Evolutionary conservation across 441 rosid species (phyloP), one percentile per base, ranked within the genome.

Genomic region (Raphanus hybrid): DNA sequence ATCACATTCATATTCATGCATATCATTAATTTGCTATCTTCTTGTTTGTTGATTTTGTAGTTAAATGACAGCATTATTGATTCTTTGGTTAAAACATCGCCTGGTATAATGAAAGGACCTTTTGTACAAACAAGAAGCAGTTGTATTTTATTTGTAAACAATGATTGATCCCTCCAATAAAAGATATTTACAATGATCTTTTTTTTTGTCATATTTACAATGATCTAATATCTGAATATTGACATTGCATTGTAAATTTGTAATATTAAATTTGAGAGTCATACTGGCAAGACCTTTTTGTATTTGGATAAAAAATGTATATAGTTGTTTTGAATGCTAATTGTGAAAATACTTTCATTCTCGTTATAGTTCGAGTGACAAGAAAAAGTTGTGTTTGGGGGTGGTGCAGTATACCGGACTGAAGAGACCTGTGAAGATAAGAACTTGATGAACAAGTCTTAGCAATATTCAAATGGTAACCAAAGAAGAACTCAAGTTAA

Each of bases 121-220:
- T 76, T 76, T 75, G 66, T 76, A 77, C 75, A 64, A 57, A 27
- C 32, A 18, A 43, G 34, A 76, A 26, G 15, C 50, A 63, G 7
- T 50, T 7, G 45, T 52, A 70, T 71, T 55, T 70, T 64, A 39
- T 29, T 29, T 29, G 34, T 29, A 29, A 29, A 39, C 12, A 39
- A 70, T 15, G 79, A 52, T 50, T 69, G 20, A 69, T 50, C 50
- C 48, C 43, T 67, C 32, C 61, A 20, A 59, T 12, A 32, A 61
- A 32, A 18, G 18, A 1, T 2, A 3, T 23, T 18, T 37, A 6
- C 59, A 48, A 27, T 74, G 34, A 29, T 29, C 26, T 23, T 23
- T 23, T 23, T 23, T 23, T 23, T 23, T 0, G 26, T 23, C 26
- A 1, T 2, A 3, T 23, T 18, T 37, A 6, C 59, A 48, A 27